Evolutionary conservation across 2,329 filamentous ascomycete genomes (phyloP).

Genomic region (Phialocephala subalpina): DNA sequence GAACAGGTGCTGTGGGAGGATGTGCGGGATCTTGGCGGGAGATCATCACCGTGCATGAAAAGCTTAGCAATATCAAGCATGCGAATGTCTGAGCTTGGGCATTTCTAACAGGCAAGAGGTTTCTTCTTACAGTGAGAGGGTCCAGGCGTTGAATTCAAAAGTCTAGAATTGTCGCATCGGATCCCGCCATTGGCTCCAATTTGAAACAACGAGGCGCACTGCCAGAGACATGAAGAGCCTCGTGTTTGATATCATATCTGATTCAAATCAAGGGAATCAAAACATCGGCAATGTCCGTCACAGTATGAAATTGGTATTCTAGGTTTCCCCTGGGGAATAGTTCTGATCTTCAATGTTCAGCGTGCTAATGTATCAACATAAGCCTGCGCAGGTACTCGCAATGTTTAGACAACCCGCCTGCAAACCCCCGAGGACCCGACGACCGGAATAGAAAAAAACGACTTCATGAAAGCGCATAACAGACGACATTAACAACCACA

Average conservation of each 20-base stretch:
- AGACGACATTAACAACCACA: conserved; percentile 76
- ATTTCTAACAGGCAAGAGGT: conserved; percentile 5
- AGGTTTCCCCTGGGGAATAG: background rate
- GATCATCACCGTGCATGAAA: conserved; percentile 24
- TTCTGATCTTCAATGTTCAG: conserved; percentile 20
- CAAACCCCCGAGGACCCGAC: conserved; percentile 32
- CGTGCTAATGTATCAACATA: conserved; percentile 37
- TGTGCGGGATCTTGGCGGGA: conserved; percentile 7
- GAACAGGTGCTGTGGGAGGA: conserved; percentile 22
- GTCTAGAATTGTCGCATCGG: background rate
- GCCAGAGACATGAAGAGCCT: conserved; percentile 6
- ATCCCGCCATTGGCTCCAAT: conserved; percentile 6
- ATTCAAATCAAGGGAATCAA: conserved; percentile 3
- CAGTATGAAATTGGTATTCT: background rate
- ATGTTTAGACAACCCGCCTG: conserved; percentile 32
- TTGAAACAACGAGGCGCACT: conserved; percentile 15
- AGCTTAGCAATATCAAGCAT: conserved; percentile 20
- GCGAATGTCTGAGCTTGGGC: conserved; percentile 8
- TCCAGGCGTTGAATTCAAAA: background rate
- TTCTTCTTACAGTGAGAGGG: background rate
- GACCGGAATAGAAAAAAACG: conserved; percentile 29
- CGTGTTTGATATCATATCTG: conserved; percentile 18
- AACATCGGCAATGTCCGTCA: conserved; percentile 1
- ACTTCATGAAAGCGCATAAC: conserved; percentile 26
- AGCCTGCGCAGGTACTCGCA: conserved; percentile 29